These are phyloP conservation scores for Penicillium lagena DNA, from an alignment of 495 filamentous ascomycete genomes.

Conservation along the genomic window DNA sequence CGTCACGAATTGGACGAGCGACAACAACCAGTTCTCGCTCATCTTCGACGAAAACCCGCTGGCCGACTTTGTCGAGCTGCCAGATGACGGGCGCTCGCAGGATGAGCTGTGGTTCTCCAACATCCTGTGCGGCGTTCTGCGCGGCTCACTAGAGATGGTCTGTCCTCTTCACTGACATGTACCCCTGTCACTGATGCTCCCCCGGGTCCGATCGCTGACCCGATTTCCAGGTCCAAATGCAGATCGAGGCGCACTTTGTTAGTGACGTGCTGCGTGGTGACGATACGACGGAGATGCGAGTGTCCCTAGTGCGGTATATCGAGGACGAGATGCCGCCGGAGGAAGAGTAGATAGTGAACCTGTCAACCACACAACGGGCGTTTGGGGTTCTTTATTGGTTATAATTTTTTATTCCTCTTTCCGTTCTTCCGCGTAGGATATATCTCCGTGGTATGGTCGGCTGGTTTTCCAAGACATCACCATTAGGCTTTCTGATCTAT, in stretches of 20 bases:
- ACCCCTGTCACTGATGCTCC: neutral
- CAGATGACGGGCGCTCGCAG: constrained; percentile 91
- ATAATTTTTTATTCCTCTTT: neutral
- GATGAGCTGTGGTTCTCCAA: constrained; percentile 99
- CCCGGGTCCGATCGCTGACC: constrained; percentile 14
- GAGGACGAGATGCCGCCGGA: constrained; percentile 97
- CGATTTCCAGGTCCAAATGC: constrained; percentile 78
- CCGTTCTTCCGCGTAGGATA: too few species aligned
- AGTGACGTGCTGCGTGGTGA: constrained; percentile 91
- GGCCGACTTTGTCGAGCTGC: constrained; percentile 94
- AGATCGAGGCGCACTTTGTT: constrained; percentile 94
- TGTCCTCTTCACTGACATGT: constrained; percentile 7
- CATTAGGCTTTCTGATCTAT: constrained; percentile 26
- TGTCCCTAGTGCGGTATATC: constrained; percentile 88
- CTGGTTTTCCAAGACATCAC: neutral
- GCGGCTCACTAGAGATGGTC: constrained; percentile 94
- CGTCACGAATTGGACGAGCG: constrained; percentile 90
- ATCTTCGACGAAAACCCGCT: constrained; percentile 96
- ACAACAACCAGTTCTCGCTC: constrained; percentile 93
- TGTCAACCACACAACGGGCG: constrained; percentile 7
- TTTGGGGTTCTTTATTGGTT: constrained; percentile 9
- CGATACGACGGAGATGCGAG: constrained; percentile 94
- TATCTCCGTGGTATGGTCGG: too few species aligned
- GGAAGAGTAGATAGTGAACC: constrained; percentile 59
- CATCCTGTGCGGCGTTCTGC: constrained; percentile 86